Percentiles rank a stretch among this genome's conserved stretches.
These are phyloP conservation scores for Amyloporia xantha DNA, from an alignment of 768 basidiomycete genomes.

Conservation along the genomic window DNA sequence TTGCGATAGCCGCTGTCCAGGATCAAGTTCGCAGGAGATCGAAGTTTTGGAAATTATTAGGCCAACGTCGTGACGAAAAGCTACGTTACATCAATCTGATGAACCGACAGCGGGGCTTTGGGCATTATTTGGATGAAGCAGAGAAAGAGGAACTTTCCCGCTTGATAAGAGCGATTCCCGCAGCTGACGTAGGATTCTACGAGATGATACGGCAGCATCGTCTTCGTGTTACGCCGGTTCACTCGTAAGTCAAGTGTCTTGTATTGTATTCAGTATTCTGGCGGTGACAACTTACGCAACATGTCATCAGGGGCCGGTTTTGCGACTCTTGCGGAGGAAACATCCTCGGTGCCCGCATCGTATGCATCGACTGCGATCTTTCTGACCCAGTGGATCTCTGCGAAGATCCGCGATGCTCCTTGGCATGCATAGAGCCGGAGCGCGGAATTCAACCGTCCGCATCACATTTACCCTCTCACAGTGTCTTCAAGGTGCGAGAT, in stretches of 20 bases:
- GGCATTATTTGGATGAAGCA: neutral
- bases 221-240: neutral
- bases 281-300: too few relatives aligned
- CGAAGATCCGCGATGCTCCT: constrained; percentile 20
- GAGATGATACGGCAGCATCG: neutral
- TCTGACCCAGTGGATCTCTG: constrained; percentile 25
- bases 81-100: constrained; percentile 20
- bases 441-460: constrained; percentile 11
- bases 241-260: neutral
- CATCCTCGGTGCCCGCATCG: constrained; percentile 23
- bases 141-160: constrained; percentile 15
- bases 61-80: constrained; percentile 22
- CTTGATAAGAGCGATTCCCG: neutral
- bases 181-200: neutral
- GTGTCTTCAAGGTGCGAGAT: constrained; percentile 23
- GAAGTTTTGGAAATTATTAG: neutral
- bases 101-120: constrained; percentile 18
- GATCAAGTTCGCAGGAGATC: neutral
- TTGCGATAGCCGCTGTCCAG: neutral
- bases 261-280: too few relatives aligned
- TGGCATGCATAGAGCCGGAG: constrained; percentile 6
- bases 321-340: constrained; percentile 23
- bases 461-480: constrained; percentile 23
- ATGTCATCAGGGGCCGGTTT: constrained; percentile 6
- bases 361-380: constrained; percentile 26